These are phyloP conservation scores for Komagataea norvegica DNA, from an alignment of 1,139 yeast genomes.

Conservation along the genomic window DNA sequence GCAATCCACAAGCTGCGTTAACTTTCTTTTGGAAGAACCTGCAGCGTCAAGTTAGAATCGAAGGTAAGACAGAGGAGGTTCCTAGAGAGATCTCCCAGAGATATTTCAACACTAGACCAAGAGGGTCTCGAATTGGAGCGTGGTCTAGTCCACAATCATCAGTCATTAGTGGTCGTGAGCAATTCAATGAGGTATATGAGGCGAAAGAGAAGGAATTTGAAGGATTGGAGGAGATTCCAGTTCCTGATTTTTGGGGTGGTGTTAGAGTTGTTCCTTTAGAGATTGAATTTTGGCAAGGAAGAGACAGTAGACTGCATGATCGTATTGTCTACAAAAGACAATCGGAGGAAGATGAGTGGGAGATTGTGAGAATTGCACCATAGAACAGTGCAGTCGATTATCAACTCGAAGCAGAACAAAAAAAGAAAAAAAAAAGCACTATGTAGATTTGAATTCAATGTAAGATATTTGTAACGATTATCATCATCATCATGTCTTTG, in stretches of 20 bases:
- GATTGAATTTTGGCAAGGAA: slow-evolving; percentile 97
- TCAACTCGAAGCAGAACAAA: no score
- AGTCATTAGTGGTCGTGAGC: slow-evolving; percentile 51
- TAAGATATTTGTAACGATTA: background rate
- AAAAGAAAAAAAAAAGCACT: no score
- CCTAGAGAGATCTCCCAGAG: slow-evolving; percentile 67
- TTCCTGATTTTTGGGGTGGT: slow-evolving; percentile 97
- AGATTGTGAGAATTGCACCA: slow-evolving; percentile 69
- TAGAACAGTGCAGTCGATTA: slow-evolving; percentile 28
- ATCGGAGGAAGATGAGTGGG: slow-evolving; percentile 50
- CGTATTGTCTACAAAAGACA: slow-evolving; percentile 71
- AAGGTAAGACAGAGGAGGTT: slow-evolving; percentile 76
- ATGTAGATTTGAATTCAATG: background rate
- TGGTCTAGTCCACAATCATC: slow-evolving; percentile 93
- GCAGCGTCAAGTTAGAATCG: slow-evolving; percentile 91
- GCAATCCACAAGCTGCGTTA: slow-evolving; percentile 76
- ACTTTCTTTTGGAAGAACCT: slow-evolving; percentile 91
- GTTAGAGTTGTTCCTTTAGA: slow-evolving; percentile 81
- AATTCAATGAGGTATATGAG: slow-evolving; percentile 51
- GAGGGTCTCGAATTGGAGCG: slow-evolving; percentile 92
- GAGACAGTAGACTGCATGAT: slow-evolving; percentile 86
- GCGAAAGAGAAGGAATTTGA: slow-evolving; percentile 54
- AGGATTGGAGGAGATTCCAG: slow-evolving; percentile 63
- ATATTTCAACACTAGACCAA: slow-evolving; percentile 82
- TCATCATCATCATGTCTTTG: no score